Evolutionary conservation across 306 rosid species (phyloP).

Genomic region (Cajanus cajan): DNA sequence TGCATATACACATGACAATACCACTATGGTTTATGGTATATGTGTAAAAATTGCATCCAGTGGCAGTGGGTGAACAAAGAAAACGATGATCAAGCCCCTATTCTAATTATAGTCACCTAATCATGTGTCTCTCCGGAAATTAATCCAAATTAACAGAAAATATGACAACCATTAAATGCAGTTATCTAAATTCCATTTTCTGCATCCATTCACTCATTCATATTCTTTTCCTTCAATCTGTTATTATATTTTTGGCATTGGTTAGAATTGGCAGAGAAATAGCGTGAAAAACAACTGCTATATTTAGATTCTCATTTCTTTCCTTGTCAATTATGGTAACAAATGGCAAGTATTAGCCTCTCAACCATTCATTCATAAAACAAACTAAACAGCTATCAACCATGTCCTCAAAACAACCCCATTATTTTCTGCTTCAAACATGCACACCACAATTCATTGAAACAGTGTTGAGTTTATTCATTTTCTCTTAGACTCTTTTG

Average conservation of each 20-base stretch:
- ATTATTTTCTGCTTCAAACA: slow-evolving; percentile 37
- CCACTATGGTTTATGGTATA: too few relatives aligned
- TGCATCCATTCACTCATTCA: neutral
- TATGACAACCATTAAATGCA: neutral
- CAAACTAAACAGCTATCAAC: slow-evolving; percentile 26
- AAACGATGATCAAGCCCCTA: too few relatives aligned
- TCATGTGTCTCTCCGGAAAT: slow-evolving; percentile 29
- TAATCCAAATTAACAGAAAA: slow-evolving; percentile 23
- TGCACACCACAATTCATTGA: slow-evolving; percentile 33
- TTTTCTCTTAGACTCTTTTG: neutral
- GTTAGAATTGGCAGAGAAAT: slow-evolving; percentile 29
- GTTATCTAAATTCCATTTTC: slow-evolving; percentile 11
- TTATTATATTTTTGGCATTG: neutral
- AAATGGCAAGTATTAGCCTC: slow-evolving; percentile 24
- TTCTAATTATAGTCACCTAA: slow-evolving; percentile 38
- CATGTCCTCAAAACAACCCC: neutral
- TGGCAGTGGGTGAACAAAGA: too few relatives aligned
- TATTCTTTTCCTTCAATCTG: slow-evolving; percentile 17
- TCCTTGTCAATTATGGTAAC: slow-evolving; percentile 25
- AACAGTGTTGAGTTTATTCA: neutral
- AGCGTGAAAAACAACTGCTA: slow-evolving; percentile 23
- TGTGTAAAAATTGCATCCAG: too few relatives aligned
- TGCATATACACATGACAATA: too few relatives aligned
- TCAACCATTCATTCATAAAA: slow-evolving; percentile 45
- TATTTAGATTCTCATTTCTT: slow-evolving; percentile 34